Evolutionary conservation across 441 rosid genomes (phyloP), one percentile per base, ranked within the genome.

Genomic region (Adansonia grandidieri): DNA sequence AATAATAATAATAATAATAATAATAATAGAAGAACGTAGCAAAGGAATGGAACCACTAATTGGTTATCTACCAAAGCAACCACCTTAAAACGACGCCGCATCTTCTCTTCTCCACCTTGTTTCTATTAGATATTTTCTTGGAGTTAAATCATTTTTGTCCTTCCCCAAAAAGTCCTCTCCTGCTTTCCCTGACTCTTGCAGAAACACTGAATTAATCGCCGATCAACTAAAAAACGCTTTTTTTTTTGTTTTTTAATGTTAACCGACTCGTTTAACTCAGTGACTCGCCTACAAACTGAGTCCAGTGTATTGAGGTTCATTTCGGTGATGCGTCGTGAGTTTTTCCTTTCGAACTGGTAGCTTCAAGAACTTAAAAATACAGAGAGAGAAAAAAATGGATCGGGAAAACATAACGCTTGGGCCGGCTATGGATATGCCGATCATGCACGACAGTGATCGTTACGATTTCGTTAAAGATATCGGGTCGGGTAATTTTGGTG

Each of bases 71-170:
- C 71, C 60, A 6, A 5, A 69, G 63, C 74, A 22, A 60, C 69
- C 17, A 45, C 56, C 22, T 65, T 4, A 0, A 57, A 75, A 85
- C 82, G 80, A 19, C 80, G 80, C 70, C 83, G 81, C 45, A 9
- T 74, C 20, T 71, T 48, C 54, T 62, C 67, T 28, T 15, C 32
- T 79, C 65, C 63, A 9, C 76, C 61, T 72, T 75, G 68, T 58
- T 28, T 20, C 48, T 24, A 73, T 58, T 62, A 37, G 28, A 28
- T 17, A 73, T 77, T 70, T 68, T 63, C 79, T 58, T 58, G 53
- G 63, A 65, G 50, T 15, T 20, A n/a, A n/a, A n/a, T 71, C 78
- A n/a, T 32, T 48, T 51, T 15, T 15, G 1, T 32, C 37, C 79
- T 54, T 19, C 79, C 71, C 73, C 74, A 2, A 57, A 81, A 71